Conservation (phyloP, 2,329 filamentous ascomycete species). For the Colletotrichum brevisporum region DNA sequence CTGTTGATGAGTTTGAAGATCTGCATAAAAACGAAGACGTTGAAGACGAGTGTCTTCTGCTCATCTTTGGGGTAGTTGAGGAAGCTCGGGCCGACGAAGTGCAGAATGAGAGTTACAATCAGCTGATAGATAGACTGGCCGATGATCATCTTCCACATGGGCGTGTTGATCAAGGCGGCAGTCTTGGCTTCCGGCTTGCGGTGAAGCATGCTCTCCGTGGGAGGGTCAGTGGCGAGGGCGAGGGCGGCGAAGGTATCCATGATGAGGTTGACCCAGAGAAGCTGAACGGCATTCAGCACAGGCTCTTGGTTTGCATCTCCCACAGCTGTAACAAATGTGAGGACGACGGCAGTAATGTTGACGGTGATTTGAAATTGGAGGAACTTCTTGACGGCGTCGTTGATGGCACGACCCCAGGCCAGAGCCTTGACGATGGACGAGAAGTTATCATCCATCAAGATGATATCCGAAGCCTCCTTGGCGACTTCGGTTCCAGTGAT, state of each 20-base stretch:
- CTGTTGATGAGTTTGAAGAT: conserved; percentile 85
- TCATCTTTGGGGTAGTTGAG: conserved; percentile 63
- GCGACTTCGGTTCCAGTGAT: conserved; percentile 76
- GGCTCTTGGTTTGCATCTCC: conserved; percentile 73
- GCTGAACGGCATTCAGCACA: conserved; percentile 82
- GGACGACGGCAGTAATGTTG: conserved; percentile 84
- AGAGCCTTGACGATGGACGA: conserved; percentile 73
- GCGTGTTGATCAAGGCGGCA: conserved; percentile 78
- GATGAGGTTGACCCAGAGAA: conserved; percentile 88
- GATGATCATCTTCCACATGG: conserved; percentile 93
- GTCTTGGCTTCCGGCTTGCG: conserved; percentile 82
- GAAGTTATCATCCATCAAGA: conserved; percentile 75
- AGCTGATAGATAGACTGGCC: conserved; percentile 86
- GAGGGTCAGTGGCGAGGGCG: conserved; percentile 82
- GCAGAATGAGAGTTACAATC: conserved; percentile 78
- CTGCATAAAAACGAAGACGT: conserved; percentile 89
- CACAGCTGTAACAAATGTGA: conserved; percentile 85
- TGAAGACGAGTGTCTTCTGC: conserved; percentile 80
- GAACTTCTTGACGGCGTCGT: conserved; percentile 76
- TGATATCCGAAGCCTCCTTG: conserved; percentile 74
- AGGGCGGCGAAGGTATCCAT: conserved; percentile 88
- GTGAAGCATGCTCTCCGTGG: conserved; percentile 76
- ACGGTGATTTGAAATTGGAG: conserved; percentile 78
- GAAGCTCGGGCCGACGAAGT: conserved; percentile 66
- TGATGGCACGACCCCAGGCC: conserved; percentile 74